Evolutionary conservation across 176 grass and related monocot genomes (phyloP).

Genomic region (Triticum aestivum): DNA sequence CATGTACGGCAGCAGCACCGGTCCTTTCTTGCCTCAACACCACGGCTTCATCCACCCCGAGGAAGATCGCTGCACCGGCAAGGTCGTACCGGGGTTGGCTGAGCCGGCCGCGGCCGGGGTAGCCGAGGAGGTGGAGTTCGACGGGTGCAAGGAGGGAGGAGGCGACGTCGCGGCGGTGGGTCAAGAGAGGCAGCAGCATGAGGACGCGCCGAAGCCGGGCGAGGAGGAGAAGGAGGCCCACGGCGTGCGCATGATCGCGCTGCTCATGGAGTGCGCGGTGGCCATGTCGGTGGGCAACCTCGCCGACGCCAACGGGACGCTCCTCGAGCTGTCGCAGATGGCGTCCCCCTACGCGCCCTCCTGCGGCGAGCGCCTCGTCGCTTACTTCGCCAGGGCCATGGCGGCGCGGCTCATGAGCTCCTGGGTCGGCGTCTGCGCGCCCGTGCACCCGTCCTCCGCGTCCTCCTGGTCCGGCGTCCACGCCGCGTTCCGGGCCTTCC

Average conservation of each 20-base stretch:
- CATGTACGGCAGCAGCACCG: slow-evolving; percentile 19
- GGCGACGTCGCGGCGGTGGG: background rate
- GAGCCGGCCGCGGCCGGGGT: background rate
- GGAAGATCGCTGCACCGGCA: slow-evolving; percentile 3
- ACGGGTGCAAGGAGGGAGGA: background rate
- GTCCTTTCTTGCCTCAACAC: slow-evolving; percentile 21
- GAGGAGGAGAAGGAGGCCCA: slow-evolving; percentile 26
- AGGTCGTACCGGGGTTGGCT: background rate
- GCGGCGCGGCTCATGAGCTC: slow-evolving; percentile 45
- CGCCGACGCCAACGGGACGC: slow-evolving; percentile 37
- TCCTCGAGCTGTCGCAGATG: slow-evolving; percentile 54
- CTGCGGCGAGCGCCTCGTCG: slow-evolving; percentile 60
- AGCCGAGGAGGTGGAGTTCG: background rate
- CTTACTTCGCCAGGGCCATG: slow-evolving; percentile 63
- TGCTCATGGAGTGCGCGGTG: slow-evolving; percentile 60
- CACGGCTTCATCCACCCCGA: background rate
- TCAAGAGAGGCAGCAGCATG: background rate
- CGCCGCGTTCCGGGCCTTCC: slow-evolving; percentile 52
- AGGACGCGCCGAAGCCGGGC: slow-evolving; percentile 10
- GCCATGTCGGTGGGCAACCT: slow-evolving; percentile 58
- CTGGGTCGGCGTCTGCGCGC: slow-evolving; percentile 47
- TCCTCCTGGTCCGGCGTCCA: slow-evolving; percentile 27
- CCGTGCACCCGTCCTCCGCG: background rate
- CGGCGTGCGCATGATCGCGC: slow-evolving; percentile 47
- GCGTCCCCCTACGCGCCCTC: slow-evolving; percentile 55